phyloP scores from a whole-genome alignment of 2,329 filamentous ascomycete species.

The Clonostachys rhizophaga region DNA sequence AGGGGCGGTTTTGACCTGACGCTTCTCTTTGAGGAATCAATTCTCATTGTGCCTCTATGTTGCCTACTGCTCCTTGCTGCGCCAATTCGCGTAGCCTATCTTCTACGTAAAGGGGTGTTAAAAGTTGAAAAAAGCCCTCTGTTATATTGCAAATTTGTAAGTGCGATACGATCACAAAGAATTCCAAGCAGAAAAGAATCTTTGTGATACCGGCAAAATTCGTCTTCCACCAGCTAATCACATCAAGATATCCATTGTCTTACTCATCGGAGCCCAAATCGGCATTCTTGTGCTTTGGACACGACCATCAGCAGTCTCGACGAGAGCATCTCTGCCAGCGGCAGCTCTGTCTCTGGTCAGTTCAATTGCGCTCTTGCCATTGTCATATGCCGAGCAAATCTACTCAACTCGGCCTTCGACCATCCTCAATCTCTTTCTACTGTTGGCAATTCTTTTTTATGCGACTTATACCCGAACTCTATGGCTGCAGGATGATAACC shows the following conservation, averaged over 20 bases:
- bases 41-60: slow-evolving; percentile 18
- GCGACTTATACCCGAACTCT: slow-evolving; percentile 3
- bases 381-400: slow-evolving; percentile 4
- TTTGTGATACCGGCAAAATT: not conserved
- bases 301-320: not conserved
- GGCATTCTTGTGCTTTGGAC: slow-evolving; percentile 4
- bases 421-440: slow-evolving; percentile 2
- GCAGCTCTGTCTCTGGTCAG: slow-evolving; percentile 3
- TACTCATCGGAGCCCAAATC: not conserved
- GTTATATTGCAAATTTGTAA: slow-evolving; percentile 11
- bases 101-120: slow-evolving; percentile 9
- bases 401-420: slow-evolving; percentile 4
- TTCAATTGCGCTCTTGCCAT: not conserved
- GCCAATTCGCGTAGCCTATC: slow-evolving; percentile 10
- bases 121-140: slow-evolving; percentile 10
- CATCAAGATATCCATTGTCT: not conserved
- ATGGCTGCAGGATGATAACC: slow-evolving; percentile 1
- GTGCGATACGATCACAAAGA: not conserved
- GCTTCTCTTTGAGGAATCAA: slow-evolving; percentile 33
- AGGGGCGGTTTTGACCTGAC: slow-evolving; percentile 42
- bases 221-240: not conserved
- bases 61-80: slow-evolving; percentile 16
- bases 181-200: too few species aligned
- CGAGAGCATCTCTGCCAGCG: slow-evolving; percentile 1
- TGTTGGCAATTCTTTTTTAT: slow-evolving; percentile 3